Evolutionary conservation across 2,329 filamentous ascomycete genomes (phyloP).

Genomic region (Xylariaceae sp.): DNA sequence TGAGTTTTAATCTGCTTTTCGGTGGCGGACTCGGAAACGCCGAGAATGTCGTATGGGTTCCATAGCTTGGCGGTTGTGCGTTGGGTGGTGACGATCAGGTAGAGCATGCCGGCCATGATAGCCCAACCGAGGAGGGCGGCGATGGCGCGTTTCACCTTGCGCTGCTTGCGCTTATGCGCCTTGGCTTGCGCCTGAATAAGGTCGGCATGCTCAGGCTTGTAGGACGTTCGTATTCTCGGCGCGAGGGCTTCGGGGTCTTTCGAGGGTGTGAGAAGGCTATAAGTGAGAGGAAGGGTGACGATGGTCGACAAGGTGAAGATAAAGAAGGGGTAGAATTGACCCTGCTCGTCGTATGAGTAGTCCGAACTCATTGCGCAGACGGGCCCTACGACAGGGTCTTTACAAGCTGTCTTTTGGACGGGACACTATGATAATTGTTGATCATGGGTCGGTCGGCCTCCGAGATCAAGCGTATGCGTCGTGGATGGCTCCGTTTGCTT

Average conservation of each 20-base stretch:
- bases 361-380: constrained; percentile 79
- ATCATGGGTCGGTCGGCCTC: constrained; percentile 17
- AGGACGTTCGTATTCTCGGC: constrained; percentile 81
- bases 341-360: constrained; percentile 98
- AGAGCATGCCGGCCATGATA: constrained; percentile 88
- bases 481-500: constrained; percentile 4
- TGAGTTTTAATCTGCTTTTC: constrained; percentile 93
- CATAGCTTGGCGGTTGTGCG: constrained; percentile 78
- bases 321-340: constrained; percentile 99
- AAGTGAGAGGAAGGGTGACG: constrained; percentile 88
- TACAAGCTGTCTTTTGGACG: constrained; percentile 13
- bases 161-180: constrained; percentile 88
- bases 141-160: constrained; percentile 83
- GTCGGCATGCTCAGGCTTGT: constrained; percentile 81
- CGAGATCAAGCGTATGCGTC: constrained; percentile 19
- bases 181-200: constrained; percentile 82
- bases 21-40: constrained; percentile 80
- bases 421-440: constrained; percentile 7
- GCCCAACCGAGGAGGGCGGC: constrained; percentile 80
- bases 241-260: constrained; percentile 80
- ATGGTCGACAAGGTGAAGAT: constrained; percentile 88
- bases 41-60: constrained; percentile 96
- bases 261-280: constrained; percentile 81
- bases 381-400: constrained; percentile 43
- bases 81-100: constrained; percentile 83